Evolutionary conservation across 768 basidiomycete species (phyloP), one percentile per base, ranked within the genome.

Genomic region (Auriscalpium microsporum): DNA sequence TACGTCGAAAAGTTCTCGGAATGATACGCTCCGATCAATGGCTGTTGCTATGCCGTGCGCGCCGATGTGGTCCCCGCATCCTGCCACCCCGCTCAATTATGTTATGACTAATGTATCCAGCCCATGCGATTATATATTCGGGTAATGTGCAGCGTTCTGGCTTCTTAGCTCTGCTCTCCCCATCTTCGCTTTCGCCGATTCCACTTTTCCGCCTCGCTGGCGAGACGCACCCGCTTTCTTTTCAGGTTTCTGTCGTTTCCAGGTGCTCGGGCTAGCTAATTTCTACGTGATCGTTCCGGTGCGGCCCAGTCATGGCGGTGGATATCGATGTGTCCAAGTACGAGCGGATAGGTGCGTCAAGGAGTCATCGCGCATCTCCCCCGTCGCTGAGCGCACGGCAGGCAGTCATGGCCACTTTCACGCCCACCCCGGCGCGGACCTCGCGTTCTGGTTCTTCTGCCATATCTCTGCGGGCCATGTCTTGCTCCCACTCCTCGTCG

Each of bases 401-500:
- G 28, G 28, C 28, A 2, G 5, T 28, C 2, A 28, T 3, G 5
- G 5, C 28, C 28, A 44, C 8, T 17, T 5, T 23, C 6, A 4
- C 8, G 21, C 11, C 14, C n/a, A 47, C 14, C 46, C n/a, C 21
- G 23, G 23, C 17, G 46, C 21, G n/a, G 17, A 16, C 49, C 65
- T 77, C 33, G 62, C 69, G 33, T 58, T 70, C 35, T 79, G 73
- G 72, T 72, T 76, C 21, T 72, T 72, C 62, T 72, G 77, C 60
- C 73, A 78, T 52, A 70, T 79, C 33, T 64, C 78, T 58, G 69
- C 72, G 52, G 73, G 78, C 66, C 75, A 74, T 51, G 65, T 78
- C 50, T 62, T 77, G 14, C 67, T 78, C 11, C 73, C 74, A 8
- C 55, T 78, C 48, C 71, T 80, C 48, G 68, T 77, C 44, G 61